Evolutionary conservation across 345 rosid species (phyloP).

Genomic region (Nephelium lappaceum): DNA sequence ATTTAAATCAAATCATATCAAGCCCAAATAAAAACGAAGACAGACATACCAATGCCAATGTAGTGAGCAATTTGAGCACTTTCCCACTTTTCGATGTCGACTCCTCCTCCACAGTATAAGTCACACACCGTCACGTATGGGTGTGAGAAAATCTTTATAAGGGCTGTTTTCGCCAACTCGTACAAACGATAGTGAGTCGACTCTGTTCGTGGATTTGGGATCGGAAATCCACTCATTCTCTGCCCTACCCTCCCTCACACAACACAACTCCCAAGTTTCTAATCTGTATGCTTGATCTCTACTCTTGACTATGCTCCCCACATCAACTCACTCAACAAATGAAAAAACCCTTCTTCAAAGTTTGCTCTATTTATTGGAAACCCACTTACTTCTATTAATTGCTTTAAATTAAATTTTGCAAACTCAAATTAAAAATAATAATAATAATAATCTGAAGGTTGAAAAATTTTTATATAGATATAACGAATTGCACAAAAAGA

Average conservation of each 20-base stretch:
- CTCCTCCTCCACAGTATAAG: slow-evolving; percentile 78
- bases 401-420: too few relatives aligned
- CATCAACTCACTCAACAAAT: too few relatives aligned
- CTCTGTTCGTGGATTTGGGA: slow-evolving; percentile 55
- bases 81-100: slow-evolving; percentile 79
- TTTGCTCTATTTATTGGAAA: too few relatives aligned
- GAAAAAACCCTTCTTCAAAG: too few relatives aligned
- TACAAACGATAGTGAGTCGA: slow-evolving; percentile 78
- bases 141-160: slow-evolving; percentile 81
- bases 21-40: background rate
- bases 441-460: too few relatives aligned
- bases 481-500: too few relatives aligned
- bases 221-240: slow-evolving; percentile 47
- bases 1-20: background rate
- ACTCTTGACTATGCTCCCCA: too few relatives aligned
- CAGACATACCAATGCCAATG: slow-evolving; percentile 69
- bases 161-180: slow-evolving; percentile 81
- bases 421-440: too few relatives aligned
- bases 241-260: background rate
- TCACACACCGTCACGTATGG: slow-evolving; percentile 94
- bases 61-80: slow-evolving; percentile 68
- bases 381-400: too few relatives aligned
- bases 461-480: too few relatives aligned
- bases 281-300: too few relatives aligned
- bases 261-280: background rate